Evolutionary conservation across 1,139 yeast species (phyloP).

Genomic region (Scheffersomyces parashehatae): DNA sequence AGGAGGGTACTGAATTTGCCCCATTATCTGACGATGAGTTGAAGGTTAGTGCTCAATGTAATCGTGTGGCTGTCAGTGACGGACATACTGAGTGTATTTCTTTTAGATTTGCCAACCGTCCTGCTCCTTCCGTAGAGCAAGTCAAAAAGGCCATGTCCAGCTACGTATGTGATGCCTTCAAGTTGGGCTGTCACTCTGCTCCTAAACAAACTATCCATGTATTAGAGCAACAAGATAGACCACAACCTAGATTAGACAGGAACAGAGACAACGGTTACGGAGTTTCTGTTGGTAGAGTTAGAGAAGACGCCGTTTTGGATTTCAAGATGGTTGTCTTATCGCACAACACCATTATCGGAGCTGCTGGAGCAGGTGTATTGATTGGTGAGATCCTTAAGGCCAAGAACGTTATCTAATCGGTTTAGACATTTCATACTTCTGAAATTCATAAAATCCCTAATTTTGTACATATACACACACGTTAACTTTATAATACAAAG

Average conservation of each 20-base stretch:
- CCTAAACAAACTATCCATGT: slow-evolving; percentile 92
- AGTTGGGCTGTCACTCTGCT: slow-evolving; percentile 83
- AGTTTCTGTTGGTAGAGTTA: slow-evolving; percentile 91
- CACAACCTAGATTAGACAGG: slow-evolving; percentile 97
- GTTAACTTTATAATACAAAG: no score
- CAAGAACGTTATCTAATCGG: slow-evolving; percentile 61
- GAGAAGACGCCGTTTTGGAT: slow-evolving; percentile 92
- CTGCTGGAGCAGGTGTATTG: slow-evolving; percentile 98
- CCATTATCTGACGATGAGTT: slow-evolving; percentile 69
- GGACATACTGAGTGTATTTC: slow-evolving; percentile 98
- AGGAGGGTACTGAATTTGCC: slow-evolving; percentile 57
- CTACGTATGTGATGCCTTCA: slow-evolving; percentile 82
- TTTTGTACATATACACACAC: no score
- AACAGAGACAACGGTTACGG: slow-evolving; percentile 94
- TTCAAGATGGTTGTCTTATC: slow-evolving; percentile 94
- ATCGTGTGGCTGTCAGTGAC: slow-evolving; percentile 94
- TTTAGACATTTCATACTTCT: background rate
- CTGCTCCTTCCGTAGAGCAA: slow-evolving; percentile 82
- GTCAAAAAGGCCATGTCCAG: slow-evolving; percentile 69
- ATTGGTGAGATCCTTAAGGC: slow-evolving; percentile 89
- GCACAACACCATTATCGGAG: slow-evolving; percentile 96
- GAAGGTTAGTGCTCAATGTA: slow-evolving; percentile 93
- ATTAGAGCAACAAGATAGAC: slow-evolving; percentile 87
- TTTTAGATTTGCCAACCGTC: slow-evolving; percentile 75
- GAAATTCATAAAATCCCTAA: background rate